A percentile compares a stretch with the other conserved stretches of the same genome.
These are phyloP conservation scores for Arthromyces matolae DNA, from an alignment of 768 basidiomycete genomes.

Conservation along the genomic window DNA sequence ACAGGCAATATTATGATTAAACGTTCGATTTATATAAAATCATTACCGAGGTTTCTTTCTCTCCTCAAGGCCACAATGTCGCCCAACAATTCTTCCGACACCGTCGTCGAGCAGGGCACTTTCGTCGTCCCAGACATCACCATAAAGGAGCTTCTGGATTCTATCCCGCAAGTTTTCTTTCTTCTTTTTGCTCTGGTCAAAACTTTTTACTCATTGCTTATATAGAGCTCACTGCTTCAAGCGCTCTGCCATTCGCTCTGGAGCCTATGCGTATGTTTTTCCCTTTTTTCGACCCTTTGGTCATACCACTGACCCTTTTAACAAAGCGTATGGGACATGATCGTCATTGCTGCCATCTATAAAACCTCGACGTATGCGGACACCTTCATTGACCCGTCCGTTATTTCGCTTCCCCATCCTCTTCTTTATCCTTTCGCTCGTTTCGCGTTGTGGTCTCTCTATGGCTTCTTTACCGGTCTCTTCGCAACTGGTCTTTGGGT, in stretches of 20 bases:
- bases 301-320: background rate
- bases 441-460: conserved; percentile 72
- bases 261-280: conserved; percentile 64
- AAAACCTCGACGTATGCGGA: conserved; percentile 66
- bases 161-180: conserved; percentile 65
- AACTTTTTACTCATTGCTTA: conserved; percentile 2
- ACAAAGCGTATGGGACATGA: conserved; percentile 67
- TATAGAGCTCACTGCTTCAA: conserved; percentile 81
- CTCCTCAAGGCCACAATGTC: conserved; percentile 27
- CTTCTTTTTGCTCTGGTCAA: conserved; percentile 2
- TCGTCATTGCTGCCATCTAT: conserved; percentile 65
- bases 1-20: conserved; percentile 4
- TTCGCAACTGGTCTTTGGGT: conserved; percentile 94
- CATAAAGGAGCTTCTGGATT: conserved; percentile 80
- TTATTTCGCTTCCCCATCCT: conserved; percentile 55
- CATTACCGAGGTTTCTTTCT: conserved; percentile 8
- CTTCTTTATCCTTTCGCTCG: conserved; percentile 58
- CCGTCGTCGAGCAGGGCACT: conserved; percentile 51
- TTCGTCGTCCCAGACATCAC: conserved; percentile 78
- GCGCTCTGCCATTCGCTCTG: conserved; percentile 81
- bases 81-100: conserved; percentile 28
- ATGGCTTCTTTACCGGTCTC: conserved; percentile 79
- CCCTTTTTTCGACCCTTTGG: background rate
- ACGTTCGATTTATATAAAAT: conserved; percentile 12
- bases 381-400: conserved; percentile 52